These are phyloP conservation scores for Candida odintsovae DNA, from an alignment of 805 yeast genomes.

Conservation along the genomic window DNA sequence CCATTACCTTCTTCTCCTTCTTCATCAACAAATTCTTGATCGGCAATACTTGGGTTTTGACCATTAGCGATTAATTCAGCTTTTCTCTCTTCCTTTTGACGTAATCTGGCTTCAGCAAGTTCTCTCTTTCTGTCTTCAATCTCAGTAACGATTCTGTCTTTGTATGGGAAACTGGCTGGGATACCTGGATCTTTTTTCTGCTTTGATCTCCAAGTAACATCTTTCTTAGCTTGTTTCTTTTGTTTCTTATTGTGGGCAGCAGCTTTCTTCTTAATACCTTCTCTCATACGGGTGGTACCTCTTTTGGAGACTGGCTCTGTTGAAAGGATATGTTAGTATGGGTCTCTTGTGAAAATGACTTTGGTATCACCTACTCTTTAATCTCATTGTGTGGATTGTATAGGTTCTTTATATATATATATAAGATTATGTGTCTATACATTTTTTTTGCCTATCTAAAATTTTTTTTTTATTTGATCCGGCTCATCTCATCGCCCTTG, in stretches of 20 bases:
- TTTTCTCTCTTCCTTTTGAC: slow-evolving; percentile 43
- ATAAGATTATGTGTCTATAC: background rate
- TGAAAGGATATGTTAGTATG: background rate
- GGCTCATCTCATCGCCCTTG: background rate
- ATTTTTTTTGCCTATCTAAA: background rate
- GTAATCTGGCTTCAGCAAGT: slow-evolving; percentile 49
- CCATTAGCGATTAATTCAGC: slow-evolving; percentile 34
- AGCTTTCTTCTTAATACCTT: slow-evolving; percentile 94
- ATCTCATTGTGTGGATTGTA: slow-evolving; percentile 14
- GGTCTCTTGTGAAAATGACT: background rate
- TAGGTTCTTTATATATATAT: background rate
- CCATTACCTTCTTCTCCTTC: slow-evolving; percentile 45
- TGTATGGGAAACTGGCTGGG: slow-evolving; percentile 92
- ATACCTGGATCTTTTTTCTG: slow-evolving; percentile 87
- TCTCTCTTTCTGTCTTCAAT: slow-evolving; percentile 57
- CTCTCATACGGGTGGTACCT: slow-evolving; percentile 86
- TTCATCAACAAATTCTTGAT: slow-evolving; percentile 34
- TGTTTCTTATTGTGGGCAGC: slow-evolving; percentile 87
- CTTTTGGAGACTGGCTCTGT: slow-evolving; percentile 64
- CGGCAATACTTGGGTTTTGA: slow-evolving; percentile 31
- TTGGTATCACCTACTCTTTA: slow-evolving; percentile 10
- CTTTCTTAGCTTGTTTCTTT: slow-evolving; percentile 76
- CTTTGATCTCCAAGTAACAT: slow-evolving; percentile 89
- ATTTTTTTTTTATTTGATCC: background rate
- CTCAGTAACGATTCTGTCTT: slow-evolving; percentile 70